Percentiles rank a stretch among this genome's conserved stretches.
Conservation (phyloP, 2,329 filamentous ascomycete genomes). For the Ophiosphaerella herpotricha region DNA sequence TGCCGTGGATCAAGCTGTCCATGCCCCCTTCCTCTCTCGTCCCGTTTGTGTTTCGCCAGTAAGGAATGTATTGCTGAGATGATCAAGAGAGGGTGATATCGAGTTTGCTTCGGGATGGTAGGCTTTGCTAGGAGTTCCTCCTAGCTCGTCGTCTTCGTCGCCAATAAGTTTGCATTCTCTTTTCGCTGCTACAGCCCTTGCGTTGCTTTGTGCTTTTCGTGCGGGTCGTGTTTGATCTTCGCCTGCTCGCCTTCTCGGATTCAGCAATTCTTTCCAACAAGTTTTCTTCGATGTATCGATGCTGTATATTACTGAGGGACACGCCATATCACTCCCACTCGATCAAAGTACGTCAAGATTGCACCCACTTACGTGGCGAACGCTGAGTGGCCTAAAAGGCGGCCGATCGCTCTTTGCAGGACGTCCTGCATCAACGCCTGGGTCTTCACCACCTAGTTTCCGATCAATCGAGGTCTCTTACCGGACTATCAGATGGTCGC, state of each 20-base stretch:
- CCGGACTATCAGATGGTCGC: conserved; percentile 5
- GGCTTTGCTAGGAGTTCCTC: too few relatives aligned
- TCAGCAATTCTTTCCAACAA: not conserved
- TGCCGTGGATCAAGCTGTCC: not conserved
- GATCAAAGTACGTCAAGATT: conserved; percentile 21
- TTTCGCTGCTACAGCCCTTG: not conserved
- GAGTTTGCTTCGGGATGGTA: not conserved
- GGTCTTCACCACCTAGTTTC: conserved; percentile 13
- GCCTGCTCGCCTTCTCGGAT: not conserved
- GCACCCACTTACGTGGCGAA: conserved; percentile 46
- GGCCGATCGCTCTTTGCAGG: conserved; percentile 39
- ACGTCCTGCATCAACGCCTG: conserved; percentile 5
- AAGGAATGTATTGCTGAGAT: not conserved
- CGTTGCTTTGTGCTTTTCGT: not conserved
- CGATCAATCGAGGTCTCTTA: conserved; percentile 12
- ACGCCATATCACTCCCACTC: conserved; percentile 27
- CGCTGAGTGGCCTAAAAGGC: conserved; percentile 48
- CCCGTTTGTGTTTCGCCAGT: not conserved
- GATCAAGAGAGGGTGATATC: not conserved
- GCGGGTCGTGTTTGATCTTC: not conserved
- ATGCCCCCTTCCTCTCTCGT: not conserved
- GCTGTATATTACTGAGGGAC: conserved; percentile 11
- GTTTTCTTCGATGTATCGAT: conserved; percentile 1
- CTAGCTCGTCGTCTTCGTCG: not conserved
- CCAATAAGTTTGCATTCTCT: not conserved